Evolutionary conservation across 2,329 filamentous ascomycete genomes (phyloP), one percentile per base, ranked within the genome.

Genomic region (Epichloe brachyelytri): DNA sequence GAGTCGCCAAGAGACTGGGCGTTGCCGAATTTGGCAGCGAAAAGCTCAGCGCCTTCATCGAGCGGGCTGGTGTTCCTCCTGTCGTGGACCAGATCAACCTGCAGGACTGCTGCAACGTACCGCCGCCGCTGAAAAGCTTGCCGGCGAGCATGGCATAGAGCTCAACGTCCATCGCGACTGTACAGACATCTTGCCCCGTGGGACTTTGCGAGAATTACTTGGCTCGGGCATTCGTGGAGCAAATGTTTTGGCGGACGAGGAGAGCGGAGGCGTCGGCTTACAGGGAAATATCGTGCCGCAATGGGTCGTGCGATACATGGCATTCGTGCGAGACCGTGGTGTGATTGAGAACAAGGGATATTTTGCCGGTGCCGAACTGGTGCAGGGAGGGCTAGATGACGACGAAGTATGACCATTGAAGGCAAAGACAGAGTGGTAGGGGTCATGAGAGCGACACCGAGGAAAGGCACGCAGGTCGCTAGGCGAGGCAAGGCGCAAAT

Each of bases 341-440:
- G 93, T 98, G 8, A 91, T 98, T 57, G 93, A 98, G 74, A 95
- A 93, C 65, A 98, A 97, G 73, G 93, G 93, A 7, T 97, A 96
- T 68, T 96, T 96, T 72, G 91, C 91, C 1, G 81, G 83, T 19
- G 91, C 90, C 3, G 83, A 88, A 63, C 68, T 93, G 57, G 33
- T 49, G 30, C 30, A 30, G 30, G 45, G 45, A 15, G 37, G 37
- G 4, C 7, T 56, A 55, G 50, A 39, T 12, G 38, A 33, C 17
- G 33, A 30, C 26, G 2, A 20, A 15, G 46, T 6, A 40, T 34
- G n/a, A 5, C 12, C 12, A 20, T 8, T 15, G 17, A 30, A 20
- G 22, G 19, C 4, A 22, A 12, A 34, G n/a, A n/a, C 14, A 33
- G 15, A 11, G 17, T 43, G 8, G 6, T 5, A 20, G 17, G n/a